Conservation (phyloP, 139 green algal genomes). For the Chlamydomonas asymmetrica region DNA sequence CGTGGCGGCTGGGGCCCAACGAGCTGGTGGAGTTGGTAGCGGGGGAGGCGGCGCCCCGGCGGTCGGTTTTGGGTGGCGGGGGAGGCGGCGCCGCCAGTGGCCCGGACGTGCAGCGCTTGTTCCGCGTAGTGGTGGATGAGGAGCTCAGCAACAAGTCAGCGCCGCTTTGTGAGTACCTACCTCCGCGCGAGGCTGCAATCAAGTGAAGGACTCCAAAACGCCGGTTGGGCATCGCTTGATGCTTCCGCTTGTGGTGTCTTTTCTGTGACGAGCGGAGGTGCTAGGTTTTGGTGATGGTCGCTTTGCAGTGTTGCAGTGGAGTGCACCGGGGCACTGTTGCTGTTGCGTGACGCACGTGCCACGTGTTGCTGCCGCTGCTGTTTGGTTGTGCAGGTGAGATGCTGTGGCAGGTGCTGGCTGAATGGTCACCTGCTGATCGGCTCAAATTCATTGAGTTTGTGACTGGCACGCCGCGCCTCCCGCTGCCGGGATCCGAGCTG, state of each 20-base stretch:
- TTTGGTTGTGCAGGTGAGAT: slow-evolving; percentile 26
- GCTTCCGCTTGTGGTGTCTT: no score
- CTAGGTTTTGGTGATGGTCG: neutral
- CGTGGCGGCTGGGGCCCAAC: slow-evolving; percentile 35
- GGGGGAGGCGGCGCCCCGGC: neutral
- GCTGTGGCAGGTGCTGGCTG: slow-evolving; percentile 47
- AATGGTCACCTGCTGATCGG: slow-evolving; percentile 33
- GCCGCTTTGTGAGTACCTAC: no score
- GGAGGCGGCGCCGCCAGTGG: neutral
- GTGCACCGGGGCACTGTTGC: slow-evolving; percentile 1
- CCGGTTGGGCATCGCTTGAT: no score
- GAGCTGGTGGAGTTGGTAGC: slow-evolving; percentile 28
- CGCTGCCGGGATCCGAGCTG: slow-evolving; percentile 52
- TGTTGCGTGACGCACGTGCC: no score
- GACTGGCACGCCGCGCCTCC: slow-evolving; percentile 49
- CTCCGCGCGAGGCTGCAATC: no score
- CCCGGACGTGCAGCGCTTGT: slow-evolving; percentile 32
- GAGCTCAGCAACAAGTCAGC: no score
- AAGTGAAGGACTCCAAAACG: no score
- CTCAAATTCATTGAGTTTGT: slow-evolving; percentile 54
- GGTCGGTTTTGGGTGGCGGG: neutral
- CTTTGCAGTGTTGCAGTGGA: slow-evolving; percentile 5
- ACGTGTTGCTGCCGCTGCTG: no score
- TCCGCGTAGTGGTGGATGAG: slow-evolving; percentile 45
- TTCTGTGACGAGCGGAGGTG: slow-evolving; percentile 19